Conservation (phyloP, 2,329 filamentous ascomycete genomes). For the Blastomyces emzantsi region DNA sequence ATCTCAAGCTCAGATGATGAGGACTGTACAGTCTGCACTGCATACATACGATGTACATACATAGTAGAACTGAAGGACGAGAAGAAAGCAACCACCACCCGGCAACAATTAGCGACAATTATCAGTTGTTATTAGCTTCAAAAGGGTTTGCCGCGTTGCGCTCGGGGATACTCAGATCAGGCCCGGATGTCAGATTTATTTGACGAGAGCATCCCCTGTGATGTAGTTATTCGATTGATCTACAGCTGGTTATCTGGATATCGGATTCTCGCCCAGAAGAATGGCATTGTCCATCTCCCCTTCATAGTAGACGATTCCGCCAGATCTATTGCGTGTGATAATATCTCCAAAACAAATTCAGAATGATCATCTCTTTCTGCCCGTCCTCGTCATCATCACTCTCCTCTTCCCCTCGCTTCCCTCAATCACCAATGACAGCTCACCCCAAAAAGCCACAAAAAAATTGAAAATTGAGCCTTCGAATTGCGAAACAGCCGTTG, state of each 20-base stretch:
- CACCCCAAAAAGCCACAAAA: neutral
- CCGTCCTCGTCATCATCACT: neutral
- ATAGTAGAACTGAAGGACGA: neutral
- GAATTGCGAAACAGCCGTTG: neutral
- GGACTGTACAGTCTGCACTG: too few relatives aligned
- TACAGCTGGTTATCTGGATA: neutral
- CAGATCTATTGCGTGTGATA: neutral
- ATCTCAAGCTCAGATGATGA: conserved; percentile 9
- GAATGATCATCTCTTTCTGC: neutral
- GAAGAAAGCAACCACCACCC: neutral
- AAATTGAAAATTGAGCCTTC: neutral
- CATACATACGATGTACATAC: too few relatives aligned
- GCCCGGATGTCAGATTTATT: neutral
- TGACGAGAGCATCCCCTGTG: neutral
- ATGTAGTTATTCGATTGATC: neutral
- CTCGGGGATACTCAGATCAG: neutral
- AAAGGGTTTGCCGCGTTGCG: neutral
- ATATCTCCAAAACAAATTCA: neutral
- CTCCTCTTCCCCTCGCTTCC: neutral
- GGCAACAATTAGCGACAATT: neutral
- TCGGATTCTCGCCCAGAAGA: neutral
- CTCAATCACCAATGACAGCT: neutral
- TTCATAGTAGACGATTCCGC: neutral
- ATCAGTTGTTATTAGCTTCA: neutral
- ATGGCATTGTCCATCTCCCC: neutral